A percentile compares a stretch with the other conserved stretches of the same genome.
Evolutionary conservation across 2,329 filamentous ascomycete genomes (phyloP).

Genomic region (Sarocladium strictum): DNA sequence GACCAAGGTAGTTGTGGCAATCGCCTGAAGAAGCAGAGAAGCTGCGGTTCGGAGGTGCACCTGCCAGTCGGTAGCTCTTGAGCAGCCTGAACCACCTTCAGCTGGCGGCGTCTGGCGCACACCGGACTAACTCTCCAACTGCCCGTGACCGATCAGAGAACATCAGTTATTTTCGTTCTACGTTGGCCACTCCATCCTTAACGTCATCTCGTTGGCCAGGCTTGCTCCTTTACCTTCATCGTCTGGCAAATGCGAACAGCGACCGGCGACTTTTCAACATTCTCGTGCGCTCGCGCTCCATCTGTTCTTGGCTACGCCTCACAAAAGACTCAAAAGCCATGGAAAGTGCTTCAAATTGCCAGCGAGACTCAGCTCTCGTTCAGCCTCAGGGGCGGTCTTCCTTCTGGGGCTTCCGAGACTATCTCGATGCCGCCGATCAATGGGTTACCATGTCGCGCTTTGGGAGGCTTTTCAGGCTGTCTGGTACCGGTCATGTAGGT

Average conservation of each 20-base stretch:
- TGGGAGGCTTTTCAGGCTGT: conserved; percentile 59
- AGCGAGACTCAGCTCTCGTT: conserved; percentile 7
- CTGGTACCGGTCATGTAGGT: conserved; percentile 62
- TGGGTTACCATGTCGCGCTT: conserved; percentile 38
- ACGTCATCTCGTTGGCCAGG: not conserved
- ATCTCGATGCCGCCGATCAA: conserved; percentile 28
- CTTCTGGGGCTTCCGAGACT: conserved; percentile 28
- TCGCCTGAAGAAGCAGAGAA: too few relatives aligned
- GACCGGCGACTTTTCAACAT: not conserved
- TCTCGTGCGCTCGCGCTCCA: not conserved
- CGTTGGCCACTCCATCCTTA: too few relatives aligned
- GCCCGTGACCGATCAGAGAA: not conserved
- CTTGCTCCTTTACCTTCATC: not conserved
- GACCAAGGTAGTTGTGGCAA: too few relatives aligned
- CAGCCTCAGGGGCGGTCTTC: conserved; percentile 16
- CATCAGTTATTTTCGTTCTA: too few relatives aligned
- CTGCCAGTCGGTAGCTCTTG: too few relatives aligned
- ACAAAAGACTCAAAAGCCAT: not conserved
- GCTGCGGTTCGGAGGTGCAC: too few relatives aligned
- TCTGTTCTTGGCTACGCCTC: not conserved
- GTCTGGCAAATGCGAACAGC: not conserved
- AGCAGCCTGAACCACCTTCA: not conserved
- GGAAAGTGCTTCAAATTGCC: conserved; percentile 4
- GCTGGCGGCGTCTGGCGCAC: not conserved
- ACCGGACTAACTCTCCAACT: not conserved